A percentile compares a stretch with the other conserved stretches of the same genome.
Evolutionary conservation across 23 red algal genomes (phyloP).

Genomic region (Gracilaria caudata): DNA sequence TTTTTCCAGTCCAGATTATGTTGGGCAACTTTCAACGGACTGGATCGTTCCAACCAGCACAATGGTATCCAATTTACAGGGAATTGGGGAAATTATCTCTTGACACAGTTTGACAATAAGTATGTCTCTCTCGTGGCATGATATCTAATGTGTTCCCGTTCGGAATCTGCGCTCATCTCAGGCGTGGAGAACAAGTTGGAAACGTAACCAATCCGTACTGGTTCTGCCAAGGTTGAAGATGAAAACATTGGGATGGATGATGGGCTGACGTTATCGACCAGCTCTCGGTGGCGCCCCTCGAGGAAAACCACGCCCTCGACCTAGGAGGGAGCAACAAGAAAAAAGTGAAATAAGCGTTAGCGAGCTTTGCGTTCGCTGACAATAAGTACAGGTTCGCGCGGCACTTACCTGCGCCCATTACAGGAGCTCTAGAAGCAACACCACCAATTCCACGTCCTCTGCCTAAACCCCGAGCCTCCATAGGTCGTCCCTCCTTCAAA

Average conservation of each 20-base stretch:
- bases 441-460: conserved; percentile 39
- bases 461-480: conserved; percentile 53
- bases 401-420: background rate
- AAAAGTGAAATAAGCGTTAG: background rate
- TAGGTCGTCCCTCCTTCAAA: conserved; percentile 63
- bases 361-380: background rate
- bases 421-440: conserved; percentile 20
- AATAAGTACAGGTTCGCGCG: background rate
- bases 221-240: background rate
- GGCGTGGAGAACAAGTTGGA: background rate
- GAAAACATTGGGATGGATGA: background rate
- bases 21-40: too few relatives aligned
- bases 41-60: too few relatives aligned
- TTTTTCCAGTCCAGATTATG: too few relatives aligned
- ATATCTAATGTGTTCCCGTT: too few relatives aligned
- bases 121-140: too few relatives aligned
- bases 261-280: background rate
- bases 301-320: conserved; percentile 21
- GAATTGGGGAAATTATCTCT: too few relatives aligned
- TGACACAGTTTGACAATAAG: too few relatives aligned
- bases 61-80: too few relatives aligned
- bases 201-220: background rate
- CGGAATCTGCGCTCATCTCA: background rate
- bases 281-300: conserved; percentile 15
- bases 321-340: background rate